Conservation (phyloP, 2,329 filamentous ascomycete species). For the Myriangium duriaei region DNA sequence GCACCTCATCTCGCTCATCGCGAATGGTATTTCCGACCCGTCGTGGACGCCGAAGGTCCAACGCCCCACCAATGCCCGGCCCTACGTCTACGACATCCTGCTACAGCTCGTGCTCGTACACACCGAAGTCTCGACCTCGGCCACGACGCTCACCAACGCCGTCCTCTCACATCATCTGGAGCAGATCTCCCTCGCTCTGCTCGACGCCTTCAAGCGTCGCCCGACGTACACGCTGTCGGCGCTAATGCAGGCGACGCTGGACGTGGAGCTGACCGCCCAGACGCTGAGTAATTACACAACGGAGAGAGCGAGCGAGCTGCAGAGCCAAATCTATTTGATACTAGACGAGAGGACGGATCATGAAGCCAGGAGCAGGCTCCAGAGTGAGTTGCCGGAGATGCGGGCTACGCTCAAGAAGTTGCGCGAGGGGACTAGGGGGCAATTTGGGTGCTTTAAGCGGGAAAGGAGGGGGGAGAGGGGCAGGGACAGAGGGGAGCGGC, state of each 20-base stretch:
- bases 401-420: constrained; percentile 72
- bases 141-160: constrained; percentile 61
- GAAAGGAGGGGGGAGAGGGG: constrained; percentile 12
- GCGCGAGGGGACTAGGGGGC: constrained; percentile 66
- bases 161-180: constrained; percentile 82
- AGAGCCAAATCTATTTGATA: constrained; percentile 84
- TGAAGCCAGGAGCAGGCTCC: constrained; percentile 63
- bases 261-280: constrained; percentile 94
- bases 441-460: constrained; percentile 44
- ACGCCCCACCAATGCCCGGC: constrained; percentile 60
- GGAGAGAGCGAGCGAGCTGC: constrained; percentile 64
- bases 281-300: constrained; percentile 84
- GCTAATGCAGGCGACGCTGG: constrained; percentile 92
- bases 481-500: constrained; percentile 5
- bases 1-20: constrained; percentile 56
- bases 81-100: constrained; percentile 82
- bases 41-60: constrained; percentile 52
- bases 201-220: constrained; percentile 60
- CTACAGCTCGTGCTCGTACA: constrained; percentile 82
- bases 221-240: constrained; percentile 60
- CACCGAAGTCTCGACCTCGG: constrained; percentile 45
- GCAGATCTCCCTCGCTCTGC: constrained; percentile 64
- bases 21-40: constrained; percentile 55
- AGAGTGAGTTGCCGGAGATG: constrained; percentile 84
- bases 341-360: constrained; percentile 83